phyloP scores from a whole-genome alignment of 768 basidiomycete genomes.

The Leccinum incarnatum region DNA sequence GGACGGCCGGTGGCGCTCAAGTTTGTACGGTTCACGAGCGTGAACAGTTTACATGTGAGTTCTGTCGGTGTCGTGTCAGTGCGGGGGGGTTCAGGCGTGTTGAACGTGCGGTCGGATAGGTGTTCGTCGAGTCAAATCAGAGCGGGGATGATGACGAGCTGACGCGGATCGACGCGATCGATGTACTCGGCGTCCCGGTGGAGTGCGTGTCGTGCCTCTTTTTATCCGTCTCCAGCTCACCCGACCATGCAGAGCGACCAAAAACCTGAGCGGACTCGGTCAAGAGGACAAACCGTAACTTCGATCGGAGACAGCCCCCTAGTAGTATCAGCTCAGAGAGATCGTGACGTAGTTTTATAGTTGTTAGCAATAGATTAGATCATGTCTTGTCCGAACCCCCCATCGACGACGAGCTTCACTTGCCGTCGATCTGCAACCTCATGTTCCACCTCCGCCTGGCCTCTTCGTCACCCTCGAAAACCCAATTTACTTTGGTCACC shows the following conservation, averaged over 20 bases:
- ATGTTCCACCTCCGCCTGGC: constrained; percentile 72
- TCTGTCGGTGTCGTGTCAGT: not conserved
- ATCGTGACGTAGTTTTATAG: not conserved
- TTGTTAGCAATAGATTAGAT: constrained; percentile 11
- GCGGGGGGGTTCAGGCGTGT: not conserved
- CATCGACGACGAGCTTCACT: constrained; percentile 33
- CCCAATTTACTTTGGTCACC: constrained; percentile 75
- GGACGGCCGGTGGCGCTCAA: constrained; percentile 50
- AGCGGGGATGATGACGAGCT: constrained; percentile 48
- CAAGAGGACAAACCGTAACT: constrained; percentile 31
- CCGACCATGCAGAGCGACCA: constrained; percentile 31
- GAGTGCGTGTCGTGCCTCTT: constrained; percentile 42
- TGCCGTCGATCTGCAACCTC: constrained; percentile 82
- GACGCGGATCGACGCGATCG: constrained; percentile 66
- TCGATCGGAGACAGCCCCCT: not conserved
- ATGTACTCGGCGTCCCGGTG: constrained; percentile 57
- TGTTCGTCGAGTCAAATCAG: constrained; percentile 70
- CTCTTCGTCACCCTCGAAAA: constrained; percentile 72
- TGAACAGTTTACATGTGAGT: constrained; percentile 61
- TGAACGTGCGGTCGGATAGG: constrained; percentile 37
- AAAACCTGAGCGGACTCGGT: constrained; percentile 37
- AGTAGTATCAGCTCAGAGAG: not conserved
- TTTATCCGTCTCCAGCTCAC: constrained; percentile 3
- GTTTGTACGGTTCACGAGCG: constrained; percentile 67
- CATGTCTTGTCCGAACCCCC: not conserved